Conservation (phyloP, 805 yeast genomes). For the Candida sanyiensis region DNA sequence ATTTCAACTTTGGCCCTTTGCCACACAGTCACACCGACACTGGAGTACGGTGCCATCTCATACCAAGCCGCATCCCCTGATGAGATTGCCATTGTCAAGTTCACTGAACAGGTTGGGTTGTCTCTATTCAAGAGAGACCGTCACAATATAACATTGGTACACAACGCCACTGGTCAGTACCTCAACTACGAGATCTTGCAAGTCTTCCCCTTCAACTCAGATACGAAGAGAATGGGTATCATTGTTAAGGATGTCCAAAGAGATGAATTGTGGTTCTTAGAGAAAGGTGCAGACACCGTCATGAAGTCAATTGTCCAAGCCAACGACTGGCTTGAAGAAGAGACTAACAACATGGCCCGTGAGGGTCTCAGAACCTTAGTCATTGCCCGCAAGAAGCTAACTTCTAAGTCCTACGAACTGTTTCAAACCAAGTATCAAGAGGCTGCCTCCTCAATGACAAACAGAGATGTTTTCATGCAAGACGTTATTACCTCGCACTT, state of each 20-base stretch:
- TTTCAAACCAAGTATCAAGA: conserved; percentile 60
- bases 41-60: conserved; percentile 65
- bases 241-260: conserved; percentile 57
- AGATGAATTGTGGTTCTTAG: conserved; percentile 76
- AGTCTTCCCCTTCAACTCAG: conserved; percentile 92
- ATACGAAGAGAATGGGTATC: conserved; percentile 94
- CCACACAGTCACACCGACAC: conserved; percentile 94
- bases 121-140: conserved; percentile 80
- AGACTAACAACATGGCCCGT: conserved; percentile 95
- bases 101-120: conserved; percentile 82
- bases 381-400: conserved; percentile 76
- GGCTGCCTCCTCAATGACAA: conserved; percentile 73
- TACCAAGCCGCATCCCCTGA: conserved; percentile 99
- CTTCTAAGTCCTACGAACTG: conserved; percentile 46
- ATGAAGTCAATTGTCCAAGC: conserved; percentile 78
- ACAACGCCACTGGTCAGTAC: conserved; percentile 47
- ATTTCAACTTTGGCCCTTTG: conserved; percentile 85
- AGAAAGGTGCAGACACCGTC: conserved; percentile 96
- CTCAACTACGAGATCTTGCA: conserved; percentile 65
- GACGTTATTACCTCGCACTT: conserved; percentile 59
- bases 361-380: conserved; percentile 96
- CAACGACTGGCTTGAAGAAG: conserved; percentile 97
- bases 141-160: conserved; percentile 60
- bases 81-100: conserved; percentile 93
- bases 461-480: conserved; percentile 73